phyloP scores from a whole-genome alignment of 2,329 filamentous ascomycete species.

The Colletotrichum sp. region DNA sequence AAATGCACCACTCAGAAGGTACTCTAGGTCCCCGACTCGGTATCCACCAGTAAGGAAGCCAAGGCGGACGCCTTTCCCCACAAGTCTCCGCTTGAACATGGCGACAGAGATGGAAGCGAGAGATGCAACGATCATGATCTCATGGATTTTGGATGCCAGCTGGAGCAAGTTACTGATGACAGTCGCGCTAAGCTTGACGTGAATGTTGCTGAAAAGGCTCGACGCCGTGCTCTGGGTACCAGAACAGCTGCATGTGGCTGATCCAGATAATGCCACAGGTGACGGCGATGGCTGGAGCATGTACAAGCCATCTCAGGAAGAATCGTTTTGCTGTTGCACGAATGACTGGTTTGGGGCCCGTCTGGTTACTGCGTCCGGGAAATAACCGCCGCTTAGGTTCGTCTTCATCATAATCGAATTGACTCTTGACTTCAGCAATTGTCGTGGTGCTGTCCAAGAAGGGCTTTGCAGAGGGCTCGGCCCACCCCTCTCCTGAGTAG shows the following conservation, averaged over 20 bases:
- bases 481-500: background rate
- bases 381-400: background rate
- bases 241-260: background rate
- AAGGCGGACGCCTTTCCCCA: background rate
- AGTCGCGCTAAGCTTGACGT: background rate
- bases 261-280: background rate
- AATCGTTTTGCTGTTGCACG: background rate
- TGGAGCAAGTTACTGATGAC: constrained; percentile 3
- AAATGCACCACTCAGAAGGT: background rate
- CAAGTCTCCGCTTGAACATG: background rate
- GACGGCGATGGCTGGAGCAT: background rate
- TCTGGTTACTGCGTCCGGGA: background rate
- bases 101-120: background rate
- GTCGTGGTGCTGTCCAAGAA: background rate
- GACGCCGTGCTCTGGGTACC: background rate
- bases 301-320: background rate
- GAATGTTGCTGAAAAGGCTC: background rate
- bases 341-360: background rate
- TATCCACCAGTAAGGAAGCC: constrained; percentile 14
- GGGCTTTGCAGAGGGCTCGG: background rate
- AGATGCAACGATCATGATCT: background rate
- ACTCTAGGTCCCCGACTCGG: constrained; percentile 4
- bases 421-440: background rate
- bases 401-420: background rate
- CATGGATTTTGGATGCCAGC: background rate